Percentiles rank a stretch among this genome's conserved stretches.
Conservation (phyloP, 345 rosid species). For the Dipteronia sinensis region DNA sequence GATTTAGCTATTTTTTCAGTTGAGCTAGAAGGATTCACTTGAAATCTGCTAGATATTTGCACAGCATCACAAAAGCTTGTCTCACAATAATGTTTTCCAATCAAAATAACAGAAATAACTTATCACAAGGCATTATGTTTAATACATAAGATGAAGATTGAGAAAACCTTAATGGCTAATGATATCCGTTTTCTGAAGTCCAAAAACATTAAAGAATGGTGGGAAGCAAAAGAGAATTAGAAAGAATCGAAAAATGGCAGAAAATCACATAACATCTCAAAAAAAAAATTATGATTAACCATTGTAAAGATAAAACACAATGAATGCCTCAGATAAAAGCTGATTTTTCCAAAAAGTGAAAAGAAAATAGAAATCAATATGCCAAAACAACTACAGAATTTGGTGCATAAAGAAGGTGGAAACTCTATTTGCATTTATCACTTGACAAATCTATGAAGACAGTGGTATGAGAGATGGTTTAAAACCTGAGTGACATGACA, state of each 20-base stretch:
- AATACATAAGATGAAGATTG: slow-evolving; percentile 10
- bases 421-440: neutral
- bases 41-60: slow-evolving; percentile 39
- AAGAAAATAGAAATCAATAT: neutral
- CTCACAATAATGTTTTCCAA: slow-evolving; percentile 10
- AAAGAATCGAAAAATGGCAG: neutral
- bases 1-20: slow-evolving; percentile 41
- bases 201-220: neutral
- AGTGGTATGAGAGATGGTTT: neutral
- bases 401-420: neutral
- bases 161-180: neutral
- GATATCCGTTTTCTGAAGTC: neutral
- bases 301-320: neutral
- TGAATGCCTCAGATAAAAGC: neutral
- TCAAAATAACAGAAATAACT: slow-evolving; percentile 5
- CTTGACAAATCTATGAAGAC: neutral
- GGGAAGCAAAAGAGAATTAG: neutral
- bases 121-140: neutral
- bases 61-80: slow-evolving; percentile 5
- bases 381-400: neutral
- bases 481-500: neutral
- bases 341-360: neutral
- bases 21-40: slow-evolving; percentile 37
- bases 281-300: neutral
- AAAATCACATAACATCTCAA: neutral